These are phyloP conservation scores for Blastobotrys serpentis DNA, from an alignment of 1,139 yeast species.

Conservation along the genomic window DNA sequence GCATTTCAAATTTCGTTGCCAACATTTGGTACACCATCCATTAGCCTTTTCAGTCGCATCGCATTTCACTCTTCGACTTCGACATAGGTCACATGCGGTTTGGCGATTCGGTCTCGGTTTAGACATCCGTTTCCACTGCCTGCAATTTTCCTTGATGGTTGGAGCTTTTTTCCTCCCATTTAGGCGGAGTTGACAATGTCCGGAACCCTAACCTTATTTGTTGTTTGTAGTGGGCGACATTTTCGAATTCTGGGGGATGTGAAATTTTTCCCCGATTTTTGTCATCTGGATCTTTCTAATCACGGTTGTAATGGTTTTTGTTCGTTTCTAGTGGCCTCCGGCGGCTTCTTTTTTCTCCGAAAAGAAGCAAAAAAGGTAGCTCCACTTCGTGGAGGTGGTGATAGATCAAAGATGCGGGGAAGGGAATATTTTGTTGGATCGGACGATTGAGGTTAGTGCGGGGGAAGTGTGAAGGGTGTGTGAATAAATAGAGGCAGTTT, in stretches of 20 bases:
- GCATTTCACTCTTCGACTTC: constrained; percentile 11
- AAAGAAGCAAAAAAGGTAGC: constrained; percentile 5
- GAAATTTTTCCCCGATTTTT: no score
- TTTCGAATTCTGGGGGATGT: no score
- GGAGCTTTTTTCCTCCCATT: no score
- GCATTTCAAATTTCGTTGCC: constrained; percentile 8
- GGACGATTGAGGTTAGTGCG: not conserved
- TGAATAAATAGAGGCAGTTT: no score
- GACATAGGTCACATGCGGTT: constrained; percentile 12
- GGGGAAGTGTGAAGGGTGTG: no score
- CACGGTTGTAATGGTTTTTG: no score
- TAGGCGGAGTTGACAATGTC: no score
- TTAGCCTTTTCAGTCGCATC: constrained; percentile 8
- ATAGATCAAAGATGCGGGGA: no score
- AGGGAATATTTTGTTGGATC: not conserved
- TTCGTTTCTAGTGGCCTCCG: no score
- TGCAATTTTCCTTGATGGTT: not conserved
- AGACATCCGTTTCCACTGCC: constrained; percentile 1
- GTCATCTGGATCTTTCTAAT: no score
- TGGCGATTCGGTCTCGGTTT: constrained; percentile 13
- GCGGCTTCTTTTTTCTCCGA: not conserved
- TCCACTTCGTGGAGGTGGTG: not conserved
- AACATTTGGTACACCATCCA: constrained; percentile 11
- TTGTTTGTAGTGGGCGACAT: no score
- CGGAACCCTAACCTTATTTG: no score